These are phyloP conservation scores for Uronychia binucleata DNA, from an alignment of 73 alveolate species.

Conservation along the genomic window DNA sequence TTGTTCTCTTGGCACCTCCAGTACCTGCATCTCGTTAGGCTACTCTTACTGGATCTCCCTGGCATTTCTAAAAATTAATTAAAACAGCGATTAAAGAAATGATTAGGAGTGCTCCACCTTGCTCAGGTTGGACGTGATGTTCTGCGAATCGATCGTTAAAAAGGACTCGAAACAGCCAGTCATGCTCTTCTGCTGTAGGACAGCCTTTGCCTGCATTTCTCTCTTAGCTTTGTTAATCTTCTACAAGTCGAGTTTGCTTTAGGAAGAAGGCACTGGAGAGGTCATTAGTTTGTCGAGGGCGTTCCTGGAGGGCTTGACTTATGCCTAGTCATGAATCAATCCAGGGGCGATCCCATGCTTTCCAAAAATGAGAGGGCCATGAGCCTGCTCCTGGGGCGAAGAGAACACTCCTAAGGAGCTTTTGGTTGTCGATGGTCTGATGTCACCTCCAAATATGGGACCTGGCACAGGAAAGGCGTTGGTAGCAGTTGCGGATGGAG, in stretches of 20 bases:
- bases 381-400: too few species aligned
- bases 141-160: neutral
- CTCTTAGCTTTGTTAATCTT: neutral
- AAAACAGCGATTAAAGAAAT: too few species aligned
- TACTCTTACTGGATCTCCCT: too few species aligned
- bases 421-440: neutral
- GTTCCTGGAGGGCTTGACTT: neutral
- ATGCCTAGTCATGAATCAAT: neutral
- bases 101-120: neutral
- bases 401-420: neutral
- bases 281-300: neutral
- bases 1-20: neutral
- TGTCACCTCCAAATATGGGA: neutral
- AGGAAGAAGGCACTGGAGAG: neutral
- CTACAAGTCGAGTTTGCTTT: neutral
- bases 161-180: neutral
- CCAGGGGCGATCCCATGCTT: neutral
- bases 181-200: neutral
- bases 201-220: neutral
- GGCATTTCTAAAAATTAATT: neutral
- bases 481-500: too few species aligned
- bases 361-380: too few species aligned
- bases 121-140: neutral
- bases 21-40: too few species aligned
- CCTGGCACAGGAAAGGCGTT: too few species aligned